These are phyloP conservation scores for Aspergillus pseudoglaucus DNA, from an alignment of 2,329 filamentous ascomycete species.

Conservation along the genomic window DNA sequence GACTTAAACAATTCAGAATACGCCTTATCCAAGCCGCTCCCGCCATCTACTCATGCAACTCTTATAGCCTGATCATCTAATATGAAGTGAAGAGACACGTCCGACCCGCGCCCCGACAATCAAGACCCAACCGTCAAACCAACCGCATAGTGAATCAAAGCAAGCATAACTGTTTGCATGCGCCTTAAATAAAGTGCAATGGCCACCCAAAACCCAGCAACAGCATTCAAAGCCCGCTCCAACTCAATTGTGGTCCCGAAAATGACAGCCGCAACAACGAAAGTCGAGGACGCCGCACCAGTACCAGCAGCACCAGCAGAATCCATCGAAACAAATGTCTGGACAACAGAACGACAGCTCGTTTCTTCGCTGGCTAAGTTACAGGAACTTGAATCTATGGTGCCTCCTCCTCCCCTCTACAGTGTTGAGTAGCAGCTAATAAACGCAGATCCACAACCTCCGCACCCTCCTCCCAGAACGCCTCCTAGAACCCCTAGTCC, in stretches of 20 bases:
- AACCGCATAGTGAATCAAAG: too few relatives aligned
- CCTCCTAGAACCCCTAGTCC: conserved; percentile 33
- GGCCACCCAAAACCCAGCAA: neutral
- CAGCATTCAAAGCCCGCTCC: neutral
- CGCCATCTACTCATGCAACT: too few relatives aligned
- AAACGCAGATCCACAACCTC: conserved; percentile 35
- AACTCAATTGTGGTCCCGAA: conserved; percentile 11
- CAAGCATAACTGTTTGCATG: too few relatives aligned
- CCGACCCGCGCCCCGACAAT: too few relatives aligned
- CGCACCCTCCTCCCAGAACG: conserved; percentile 37
- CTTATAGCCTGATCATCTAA: too few relatives aligned
- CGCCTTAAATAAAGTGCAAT: neutral
- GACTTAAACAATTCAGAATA: too few relatives aligned
- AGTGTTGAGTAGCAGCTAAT: neutral
- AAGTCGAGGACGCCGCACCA: neutral
- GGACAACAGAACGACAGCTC: conserved; percentile 32
- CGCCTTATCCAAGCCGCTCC: too few relatives aligned
- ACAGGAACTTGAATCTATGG: conserved; percentile 33
- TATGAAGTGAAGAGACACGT: too few relatives aligned
- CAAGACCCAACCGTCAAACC: too few relatives aligned
- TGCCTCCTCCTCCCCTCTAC: conserved; percentile 5
- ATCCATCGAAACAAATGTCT: conserved; percentile 5
- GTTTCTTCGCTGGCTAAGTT: conserved; percentile 36
- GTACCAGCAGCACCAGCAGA: neutral
- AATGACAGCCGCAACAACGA: conserved; percentile 7